These are phyloP conservation scores for Fusarium camptoceras DNA, from an alignment of 2,329 filamentous ascomycete species.

Conservation along the genomic window DNA sequence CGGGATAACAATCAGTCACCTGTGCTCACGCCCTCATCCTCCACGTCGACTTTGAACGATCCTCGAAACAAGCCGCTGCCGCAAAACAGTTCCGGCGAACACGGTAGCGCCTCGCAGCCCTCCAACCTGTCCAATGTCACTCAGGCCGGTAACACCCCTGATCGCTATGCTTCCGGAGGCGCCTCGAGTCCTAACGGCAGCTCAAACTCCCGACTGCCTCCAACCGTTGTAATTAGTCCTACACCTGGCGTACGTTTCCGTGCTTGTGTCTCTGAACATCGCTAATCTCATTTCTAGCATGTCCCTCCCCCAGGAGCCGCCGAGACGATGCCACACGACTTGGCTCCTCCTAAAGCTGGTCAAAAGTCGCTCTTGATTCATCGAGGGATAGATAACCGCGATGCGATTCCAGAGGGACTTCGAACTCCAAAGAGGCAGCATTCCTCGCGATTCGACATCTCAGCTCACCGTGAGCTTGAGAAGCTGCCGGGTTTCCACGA, in stretches of 20 bases:
- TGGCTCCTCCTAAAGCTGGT: conserved; percentile 91
- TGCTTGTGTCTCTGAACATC: not conserved
- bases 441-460: conserved; percentile 97
- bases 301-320: conserved; percentile 90
- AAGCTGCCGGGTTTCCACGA: conserved; percentile 98
- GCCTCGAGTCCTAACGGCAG: conserved; percentile 54
- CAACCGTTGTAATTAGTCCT: conserved; percentile 93
- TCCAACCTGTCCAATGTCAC: conserved; percentile 53
- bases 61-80: conserved; percentile 83
- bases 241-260: conserved; percentile 81
- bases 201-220: conserved; percentile 66
- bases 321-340: conserved; percentile 97
- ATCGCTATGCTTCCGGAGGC: conserved; percentile 57
- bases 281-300: conserved; percentile 64
- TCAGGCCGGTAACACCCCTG: conserved; percentile 53
- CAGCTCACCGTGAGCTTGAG: conserved; percentile 93
- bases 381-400: conserved; percentile 88
- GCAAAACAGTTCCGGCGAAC: conserved; percentile 64
- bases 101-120: conserved; percentile 56
- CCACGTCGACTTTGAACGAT: conserved; percentile 87
- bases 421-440: conserved; percentile 96
- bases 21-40: conserved; percentile 84
- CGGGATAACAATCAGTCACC: conserved; percentile 71
- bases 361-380: conserved; percentile 90
- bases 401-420: conserved; percentile 89